A percentile compares a stretch with the other conserved stretches of the same genome.
Evolutionary conservation across 148 eudicot genomes (phyloP).

Genomic region (Dianthus caryophyllus): DNA sequence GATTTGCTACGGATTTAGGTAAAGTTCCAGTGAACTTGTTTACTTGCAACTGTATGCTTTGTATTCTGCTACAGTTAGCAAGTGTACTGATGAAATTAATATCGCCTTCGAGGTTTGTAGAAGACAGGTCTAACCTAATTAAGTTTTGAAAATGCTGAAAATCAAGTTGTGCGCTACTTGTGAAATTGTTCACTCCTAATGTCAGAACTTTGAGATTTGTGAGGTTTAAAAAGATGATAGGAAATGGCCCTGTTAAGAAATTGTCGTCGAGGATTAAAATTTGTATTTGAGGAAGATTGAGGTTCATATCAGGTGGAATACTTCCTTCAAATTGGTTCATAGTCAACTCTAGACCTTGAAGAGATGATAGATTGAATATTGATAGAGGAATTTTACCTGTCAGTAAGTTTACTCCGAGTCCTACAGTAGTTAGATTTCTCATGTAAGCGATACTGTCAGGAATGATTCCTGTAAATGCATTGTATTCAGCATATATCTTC

Average conservation of each 20-base stretch:
- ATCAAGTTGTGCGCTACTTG: conserved; percentile 9
- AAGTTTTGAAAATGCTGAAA: conserved; percentile 1
- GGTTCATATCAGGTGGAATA: conserved; percentile 18
- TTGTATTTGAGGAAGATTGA: conserved; percentile 19
- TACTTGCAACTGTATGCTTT: neutral
- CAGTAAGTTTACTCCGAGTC: conserved; percentile 6
- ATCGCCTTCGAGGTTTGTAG: conserved; percentile 23
- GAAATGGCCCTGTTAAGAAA: conserved; percentile 26
- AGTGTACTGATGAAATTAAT: conserved; percentile 22
- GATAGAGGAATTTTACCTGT: conserved; percentile 29
- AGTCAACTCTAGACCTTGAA: neutral
- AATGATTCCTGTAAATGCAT: conserved; percentile 28
- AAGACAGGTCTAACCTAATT: neutral
- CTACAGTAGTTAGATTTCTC: conserved; percentile 8
- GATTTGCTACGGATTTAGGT: conserved; percentile 16
- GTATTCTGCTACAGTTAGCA: conserved; percentile 21
- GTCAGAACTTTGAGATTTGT: conserved; percentile 12
- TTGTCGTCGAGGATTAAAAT: conserved; percentile 1
- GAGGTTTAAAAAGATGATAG: conserved; percentile 27
- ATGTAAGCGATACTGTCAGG: conserved; percentile 18
- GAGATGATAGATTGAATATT: conserved; percentile 29
- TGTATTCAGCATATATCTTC: neutral
- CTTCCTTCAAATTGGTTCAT: conserved; percentile 25
- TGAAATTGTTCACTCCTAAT: conserved; percentile 9
- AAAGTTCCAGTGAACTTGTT: conserved; percentile 23